Percentiles rank a stretch among this genome's conserved stretches.
Conservation (phyloP, 352 stramenopile species). For the Phytophthora ohioensis region DNA sequence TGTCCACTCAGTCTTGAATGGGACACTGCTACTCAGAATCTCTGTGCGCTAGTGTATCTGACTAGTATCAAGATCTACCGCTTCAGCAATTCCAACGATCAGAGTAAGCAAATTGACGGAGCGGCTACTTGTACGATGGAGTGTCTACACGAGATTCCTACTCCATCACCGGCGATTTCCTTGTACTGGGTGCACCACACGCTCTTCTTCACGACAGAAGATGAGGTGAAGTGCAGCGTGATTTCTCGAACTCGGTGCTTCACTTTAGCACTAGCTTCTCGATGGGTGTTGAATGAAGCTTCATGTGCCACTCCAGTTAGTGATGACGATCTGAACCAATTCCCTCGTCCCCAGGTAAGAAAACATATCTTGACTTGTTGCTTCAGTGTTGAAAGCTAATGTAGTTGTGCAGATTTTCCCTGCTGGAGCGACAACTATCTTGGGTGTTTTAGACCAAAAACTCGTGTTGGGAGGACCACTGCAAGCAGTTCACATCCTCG, state of each 20-base stretch:
- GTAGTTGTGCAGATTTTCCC: slow-evolving; percentile 45
- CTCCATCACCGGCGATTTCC: slow-evolving; percentile 43
- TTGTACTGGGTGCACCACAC: slow-evolving; percentile 77
- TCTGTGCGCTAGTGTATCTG: slow-evolving; percentile 71
- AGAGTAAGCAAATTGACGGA: slow-evolving; percentile 29
- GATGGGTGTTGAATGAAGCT: slow-evolving; percentile 42
- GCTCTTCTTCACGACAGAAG: slow-evolving; percentile 67
- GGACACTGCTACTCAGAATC: slow-evolving; percentile 54
- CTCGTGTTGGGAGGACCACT: slow-evolving; percentile 59
- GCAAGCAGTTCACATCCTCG: slow-evolving; percentile 59
- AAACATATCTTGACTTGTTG: neutral
- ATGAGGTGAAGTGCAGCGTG: slow-evolving; percentile 73
- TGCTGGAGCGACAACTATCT: slow-evolving; percentile 52
- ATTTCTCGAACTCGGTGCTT: slow-evolving; percentile 70
- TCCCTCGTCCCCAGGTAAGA: slow-evolving; percentile 57
- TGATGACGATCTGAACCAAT: slow-evolving; percentile 47
- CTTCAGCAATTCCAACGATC: slow-evolving; percentile 27
- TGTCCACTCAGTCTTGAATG: slow-evolving; percentile 72
- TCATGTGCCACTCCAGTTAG: slow-evolving; percentile 40
- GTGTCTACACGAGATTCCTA: slow-evolving; percentile 70
- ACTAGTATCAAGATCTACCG: slow-evolving; percentile 57
- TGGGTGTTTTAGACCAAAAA: slow-evolving; percentile 58
- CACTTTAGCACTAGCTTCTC: slow-evolving; percentile 65
- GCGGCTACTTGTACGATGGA: slow-evolving; percentile 19
- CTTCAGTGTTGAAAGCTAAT: neutral